These are phyloP conservation scores for Wickerhamomyces sp. DNA, from an alignment of 1,139 yeast species.

Conservation along the genomic window DNA sequence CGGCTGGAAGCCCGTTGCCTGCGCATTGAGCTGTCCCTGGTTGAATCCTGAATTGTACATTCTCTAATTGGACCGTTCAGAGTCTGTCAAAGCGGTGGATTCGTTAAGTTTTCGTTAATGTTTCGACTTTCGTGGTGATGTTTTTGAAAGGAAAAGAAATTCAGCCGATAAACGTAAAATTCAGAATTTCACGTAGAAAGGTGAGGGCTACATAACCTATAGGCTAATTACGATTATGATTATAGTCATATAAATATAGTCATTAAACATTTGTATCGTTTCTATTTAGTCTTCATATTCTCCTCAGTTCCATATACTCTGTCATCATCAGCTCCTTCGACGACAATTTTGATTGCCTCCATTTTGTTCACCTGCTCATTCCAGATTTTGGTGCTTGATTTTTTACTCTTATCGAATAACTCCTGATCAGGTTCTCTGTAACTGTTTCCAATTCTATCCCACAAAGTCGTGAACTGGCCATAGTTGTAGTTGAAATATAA, in stretches of 20 bases:
- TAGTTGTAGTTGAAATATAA: constrained; percentile 94
- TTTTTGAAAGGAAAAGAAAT: too few relatives aligned
- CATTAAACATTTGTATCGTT: background rate
- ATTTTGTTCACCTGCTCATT: constrained; percentile 65
- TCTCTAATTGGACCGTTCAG: background rate
- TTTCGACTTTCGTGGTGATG: background rate
- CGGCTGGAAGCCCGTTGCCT: constrained; percentile 1
- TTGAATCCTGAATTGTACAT: constrained; percentile 1
- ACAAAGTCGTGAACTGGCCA: constrained; percentile 95
- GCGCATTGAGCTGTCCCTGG: constrained; percentile 1
- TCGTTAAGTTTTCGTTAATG: background rate
- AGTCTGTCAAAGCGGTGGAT: too few relatives aligned
- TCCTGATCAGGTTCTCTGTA: constrained; percentile 90
- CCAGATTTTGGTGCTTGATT: constrained; percentile 62
- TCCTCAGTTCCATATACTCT: constrained; percentile 47
- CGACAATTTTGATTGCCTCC: constrained; percentile 73
- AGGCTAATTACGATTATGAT: background rate
- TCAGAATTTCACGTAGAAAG: background rate
- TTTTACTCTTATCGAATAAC: constrained; percentile 63
- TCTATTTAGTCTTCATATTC: background rate
- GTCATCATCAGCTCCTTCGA: constrained; percentile 71
- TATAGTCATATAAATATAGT: background rate
- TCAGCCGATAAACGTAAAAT: too few relatives aligned
- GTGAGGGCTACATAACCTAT: background rate
- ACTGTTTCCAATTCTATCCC: constrained; percentile 95